Evolutionary conservation across 805 yeast genomes (phyloP).

Genomic region (Yamadazyma ubonensis): DNA sequence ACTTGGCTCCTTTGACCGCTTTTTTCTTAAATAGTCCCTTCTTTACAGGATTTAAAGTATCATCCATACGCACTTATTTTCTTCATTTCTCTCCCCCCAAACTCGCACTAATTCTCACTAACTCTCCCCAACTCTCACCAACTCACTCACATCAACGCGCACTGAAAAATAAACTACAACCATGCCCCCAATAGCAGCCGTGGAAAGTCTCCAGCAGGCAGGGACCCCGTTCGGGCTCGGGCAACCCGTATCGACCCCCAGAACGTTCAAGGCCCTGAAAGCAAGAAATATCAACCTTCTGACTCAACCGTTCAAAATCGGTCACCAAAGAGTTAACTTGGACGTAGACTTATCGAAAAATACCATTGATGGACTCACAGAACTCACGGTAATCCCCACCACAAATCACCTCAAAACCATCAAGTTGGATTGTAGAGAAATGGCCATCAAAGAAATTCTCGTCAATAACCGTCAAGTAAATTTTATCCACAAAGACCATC

Average conservation of each 20-base stretch:
- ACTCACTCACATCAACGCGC: conserved; percentile 1
- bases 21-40: conserved; percentile 8
- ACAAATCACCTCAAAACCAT: conserved; percentile 56
- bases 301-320: conserved; percentile 61
- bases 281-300: conserved; percentile 23
- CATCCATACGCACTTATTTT: conserved; percentile 1
- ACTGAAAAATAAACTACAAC: conserved; percentile 1
- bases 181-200: conserved; percentile 14
- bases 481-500: conserved; percentile 55
- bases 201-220: conserved; percentile 10
- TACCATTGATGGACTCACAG: conserved; percentile 70
- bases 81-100: too few species aligned
- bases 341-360: conserved; percentile 74
- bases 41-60: too few species aligned
- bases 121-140: too few species aligned
- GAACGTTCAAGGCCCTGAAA: conserved; percentile 20
- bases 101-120: too few species aligned
- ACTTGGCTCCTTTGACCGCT: neutral
- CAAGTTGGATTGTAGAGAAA: conserved; percentile 77
- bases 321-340: conserved; percentile 78
- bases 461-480: conserved; percentile 56
- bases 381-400: conserved; percentile 74
- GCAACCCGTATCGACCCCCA: conserved; percentile 16
- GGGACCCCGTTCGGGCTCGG: conserved; percentile 11
- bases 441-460: conserved; percentile 59